A percentile compares a stretch with the other conserved stretches of the same genome.
phyloP scores from a whole-genome alignment of 306 rosid species.

The Comarum palustre region DNA sequence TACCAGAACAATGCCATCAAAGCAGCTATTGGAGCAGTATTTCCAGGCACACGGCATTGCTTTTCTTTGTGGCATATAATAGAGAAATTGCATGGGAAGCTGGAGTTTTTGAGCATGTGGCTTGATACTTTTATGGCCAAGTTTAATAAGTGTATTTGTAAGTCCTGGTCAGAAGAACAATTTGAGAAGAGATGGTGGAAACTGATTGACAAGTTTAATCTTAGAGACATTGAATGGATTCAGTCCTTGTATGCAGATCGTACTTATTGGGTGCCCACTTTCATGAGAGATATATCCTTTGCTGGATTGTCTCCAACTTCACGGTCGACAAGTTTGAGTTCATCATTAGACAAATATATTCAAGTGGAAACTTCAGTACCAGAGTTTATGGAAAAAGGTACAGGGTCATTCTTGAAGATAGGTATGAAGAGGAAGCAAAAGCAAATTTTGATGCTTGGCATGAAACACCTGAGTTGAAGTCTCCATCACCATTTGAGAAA shows the following conservation, averaged over 20 bases:
- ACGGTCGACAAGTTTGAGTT: slow-evolving; percentile 18
- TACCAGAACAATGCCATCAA: slow-evolving; percentile 28
- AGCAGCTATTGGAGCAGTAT: slow-evolving; percentile 18
- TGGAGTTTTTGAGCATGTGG: slow-evolving; percentile 27
- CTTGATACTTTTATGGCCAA: slow-evolving; percentile 24
- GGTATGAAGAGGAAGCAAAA: slow-evolving; percentile 35
- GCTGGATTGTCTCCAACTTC: slow-evolving; percentile 31
- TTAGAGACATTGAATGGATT: slow-evolving; percentile 26
- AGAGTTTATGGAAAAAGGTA: slow-evolving; percentile 28
- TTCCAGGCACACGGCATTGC: slow-evolving; percentile 32
- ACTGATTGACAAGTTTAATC: slow-evolving; percentile 22
- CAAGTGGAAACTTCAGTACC: slow-evolving; percentile 21
- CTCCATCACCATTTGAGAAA: slow-evolving; percentile 35
- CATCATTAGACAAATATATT: slow-evolving; percentile 26
- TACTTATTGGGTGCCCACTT: slow-evolving; percentile 26
- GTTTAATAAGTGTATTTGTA: slow-evolving; percentile 23
- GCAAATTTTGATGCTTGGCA: slow-evolving; percentile 36
- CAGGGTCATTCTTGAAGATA: slow-evolving; percentile 29
- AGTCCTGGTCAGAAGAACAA: slow-evolving; percentile 28
- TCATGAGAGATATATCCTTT: slow-evolving; percentile 29
- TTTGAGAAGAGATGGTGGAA: slow-evolving; percentile 36
- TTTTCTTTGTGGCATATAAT: slow-evolving; percentile 27
- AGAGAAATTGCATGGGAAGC: slow-evolving; percentile 28
- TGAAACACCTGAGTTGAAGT: slow-evolving; percentile 30
- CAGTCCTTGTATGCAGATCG: slow-evolving; percentile 27